Evolutionary conservation across 1,284 basidiomycete genomes (phyloP).

Genomic region (Cystobasidium pallidum): DNA sequence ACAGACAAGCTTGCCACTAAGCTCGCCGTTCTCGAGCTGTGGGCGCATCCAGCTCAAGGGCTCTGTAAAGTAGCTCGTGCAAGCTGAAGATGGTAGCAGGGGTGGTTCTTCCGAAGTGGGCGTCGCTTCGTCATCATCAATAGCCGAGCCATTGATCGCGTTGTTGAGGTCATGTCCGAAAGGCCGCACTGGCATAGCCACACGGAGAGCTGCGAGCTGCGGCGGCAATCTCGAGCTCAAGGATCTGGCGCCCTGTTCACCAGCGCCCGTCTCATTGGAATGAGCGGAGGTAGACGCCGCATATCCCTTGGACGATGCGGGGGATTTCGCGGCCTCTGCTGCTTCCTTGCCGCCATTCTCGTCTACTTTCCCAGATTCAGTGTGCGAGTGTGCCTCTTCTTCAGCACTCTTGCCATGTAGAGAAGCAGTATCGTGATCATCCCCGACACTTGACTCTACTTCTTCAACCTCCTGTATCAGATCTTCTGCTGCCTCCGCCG

Average conservation of each 20-base stretch:
- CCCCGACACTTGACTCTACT: constrained; percentile 2
- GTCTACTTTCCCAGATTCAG: constrained; percentile 1
- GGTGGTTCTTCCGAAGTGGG: constrained; percentile 24
- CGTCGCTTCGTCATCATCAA: constrained; percentile 43
- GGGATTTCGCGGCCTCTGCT: not conserved
- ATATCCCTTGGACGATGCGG: constrained; percentile 7
- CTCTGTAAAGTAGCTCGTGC: constrained; percentile 95
- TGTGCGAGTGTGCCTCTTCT: not conserved
- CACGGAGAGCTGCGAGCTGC: constrained; percentile 26
- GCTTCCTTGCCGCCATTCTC: not conserved
- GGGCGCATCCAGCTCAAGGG: constrained; percentile 94
- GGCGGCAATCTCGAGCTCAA: constrained; percentile 23
- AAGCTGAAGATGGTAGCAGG: constrained; percentile 57
- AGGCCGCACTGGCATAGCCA: constrained; percentile 32
- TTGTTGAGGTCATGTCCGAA: constrained; percentile 21
- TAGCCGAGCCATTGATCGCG: constrained; percentile 32
- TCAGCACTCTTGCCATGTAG: not conserved
- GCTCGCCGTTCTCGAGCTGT: constrained; percentile 70
- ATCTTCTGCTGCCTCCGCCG: constrained; percentile 41
- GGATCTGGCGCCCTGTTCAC: not conserved
- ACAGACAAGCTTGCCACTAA: constrained; percentile 85
- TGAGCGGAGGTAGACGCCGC: not conserved
- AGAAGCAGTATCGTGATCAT: not conserved
- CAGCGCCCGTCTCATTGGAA: constrained; percentile 10
- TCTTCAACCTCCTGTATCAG: constrained; percentile 34